Percentiles rank a stretch among this genome's conserved stretches.
Evolutionary conservation across 2,329 filamentous ascomycete genomes (phyloP).

Genomic region (Zymoseptoria ardabiliae): DNA sequence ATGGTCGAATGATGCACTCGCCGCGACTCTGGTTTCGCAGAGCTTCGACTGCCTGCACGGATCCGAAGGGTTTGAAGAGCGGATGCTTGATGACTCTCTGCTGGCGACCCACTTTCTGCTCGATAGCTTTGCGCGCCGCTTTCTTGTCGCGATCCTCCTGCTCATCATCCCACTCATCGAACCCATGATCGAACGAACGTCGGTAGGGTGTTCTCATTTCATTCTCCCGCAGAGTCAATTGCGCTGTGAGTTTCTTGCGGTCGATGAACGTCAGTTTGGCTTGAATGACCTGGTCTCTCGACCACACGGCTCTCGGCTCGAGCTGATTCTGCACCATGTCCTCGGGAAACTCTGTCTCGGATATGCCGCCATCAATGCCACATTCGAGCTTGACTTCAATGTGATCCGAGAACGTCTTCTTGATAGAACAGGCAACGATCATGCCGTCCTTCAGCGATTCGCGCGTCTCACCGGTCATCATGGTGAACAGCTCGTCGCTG

Average conservation of each 20-base stretch:
- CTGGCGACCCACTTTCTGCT: slow-evolving; percentile 74
- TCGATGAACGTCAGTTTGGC: slow-evolving; percentile 85
- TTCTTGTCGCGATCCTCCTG: slow-evolving; percentile 63
- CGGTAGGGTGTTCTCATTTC: slow-evolving; percentile 66
- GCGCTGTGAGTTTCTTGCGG: slow-evolving; percentile 74
- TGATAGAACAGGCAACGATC: slow-evolving; percentile 84
- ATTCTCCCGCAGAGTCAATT: slow-evolving; percentile 77
- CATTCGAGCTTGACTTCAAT: slow-evolving; percentile 91
- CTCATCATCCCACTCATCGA: slow-evolving; percentile 64
- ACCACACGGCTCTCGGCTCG: slow-evolving; percentile 57
- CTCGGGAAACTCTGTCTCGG: slow-evolving; percentile 72
- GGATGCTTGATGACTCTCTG: slow-evolving; percentile 97
- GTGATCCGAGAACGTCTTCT: slow-evolving; percentile 83
- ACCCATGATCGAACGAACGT: slow-evolving; percentile 60
- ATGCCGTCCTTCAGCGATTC: slow-evolving; percentile 80
- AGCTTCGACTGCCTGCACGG: slow-evolving; percentile 86
- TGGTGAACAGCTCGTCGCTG: slow-evolving; percentile 81
- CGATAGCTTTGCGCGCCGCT: slow-evolving; percentile 70
- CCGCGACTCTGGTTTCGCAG: slow-evolving; percentile 77
- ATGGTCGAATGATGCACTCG: slow-evolving; percentile 90
- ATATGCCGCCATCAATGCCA: slow-evolving; percentile 82
- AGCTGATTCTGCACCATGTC: slow-evolving; percentile 48
- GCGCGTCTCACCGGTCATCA: slow-evolving; percentile 88
- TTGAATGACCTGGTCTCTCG: slow-evolving; percentile 73
- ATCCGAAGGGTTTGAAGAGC: slow-evolving; percentile 88